Evolutionary conservation across 169 alveolate genomes (phyloP).

Genomic region (Babesia ovata): DNA sequence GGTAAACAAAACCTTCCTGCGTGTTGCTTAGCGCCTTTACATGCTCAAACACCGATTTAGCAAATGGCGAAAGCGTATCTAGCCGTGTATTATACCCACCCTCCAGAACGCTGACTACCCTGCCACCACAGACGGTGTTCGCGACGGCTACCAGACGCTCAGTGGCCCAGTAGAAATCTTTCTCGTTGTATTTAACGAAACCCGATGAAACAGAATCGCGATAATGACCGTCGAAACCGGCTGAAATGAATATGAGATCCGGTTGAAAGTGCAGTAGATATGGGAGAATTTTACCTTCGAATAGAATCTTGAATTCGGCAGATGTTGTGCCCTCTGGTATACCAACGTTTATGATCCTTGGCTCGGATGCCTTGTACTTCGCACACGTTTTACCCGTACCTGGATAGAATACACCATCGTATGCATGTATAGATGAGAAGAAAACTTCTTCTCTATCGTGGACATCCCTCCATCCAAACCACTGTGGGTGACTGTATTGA

Average conservation of each 20-base stretch:
- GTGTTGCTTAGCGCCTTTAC: constrained; percentile 78
- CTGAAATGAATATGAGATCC: constrained; percentile 91
- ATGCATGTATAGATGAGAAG: constrained; percentile 93
- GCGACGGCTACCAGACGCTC: constrained; percentile 91
- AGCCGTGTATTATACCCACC: constrained; percentile 98
- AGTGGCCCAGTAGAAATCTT: constrained; percentile 94
- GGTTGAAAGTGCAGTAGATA: constrained; percentile 91
- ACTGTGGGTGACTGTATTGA: constrained; percentile 27
- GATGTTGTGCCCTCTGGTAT: constrained; percentile 82
- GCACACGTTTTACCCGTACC: constrained; percentile 87
- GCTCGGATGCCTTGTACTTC: constrained; percentile 55
- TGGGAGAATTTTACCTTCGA: constrained; percentile 86
- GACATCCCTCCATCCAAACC: constrained; percentile 86
- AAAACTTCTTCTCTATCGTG: constrained; percentile 88
- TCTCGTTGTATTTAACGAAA: constrained; percentile 86
- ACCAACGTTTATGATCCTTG: constrained; percentile 83
- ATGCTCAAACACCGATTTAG: constrained; percentile 91
- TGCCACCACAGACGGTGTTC: constrained; percentile 90
- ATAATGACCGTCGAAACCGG: constrained; percentile 98
- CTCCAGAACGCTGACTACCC: constrained; percentile 95
- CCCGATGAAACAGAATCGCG: constrained; percentile 92
- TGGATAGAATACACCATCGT: constrained; percentile 92
- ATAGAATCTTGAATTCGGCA: constrained; percentile 76
- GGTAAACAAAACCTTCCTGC: constrained; percentile 19
- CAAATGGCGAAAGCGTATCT: constrained; percentile 91